phyloP scores from a whole-genome alignment of 2,329 filamentous ascomycete species.

The Colletotrichum tofieldiae region DNA sequence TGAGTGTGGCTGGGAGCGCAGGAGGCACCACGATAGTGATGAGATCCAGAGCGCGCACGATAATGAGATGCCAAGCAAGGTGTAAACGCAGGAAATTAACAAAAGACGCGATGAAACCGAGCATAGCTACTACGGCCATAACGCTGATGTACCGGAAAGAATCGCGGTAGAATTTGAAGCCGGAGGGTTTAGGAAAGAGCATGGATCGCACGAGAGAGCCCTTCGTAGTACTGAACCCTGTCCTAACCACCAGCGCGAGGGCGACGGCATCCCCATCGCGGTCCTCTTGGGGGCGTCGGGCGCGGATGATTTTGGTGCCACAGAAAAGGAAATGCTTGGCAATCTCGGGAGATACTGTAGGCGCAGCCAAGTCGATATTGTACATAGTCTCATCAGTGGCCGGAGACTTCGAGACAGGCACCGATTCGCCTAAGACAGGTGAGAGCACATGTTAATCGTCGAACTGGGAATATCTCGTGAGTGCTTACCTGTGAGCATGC shows the following conservation, averaged over 20 bases:
- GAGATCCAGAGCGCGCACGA: constrained; percentile 91
- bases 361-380: constrained; percentile 82
- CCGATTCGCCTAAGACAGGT: constrained; percentile 80
- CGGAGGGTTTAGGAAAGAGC: constrained; percentile 98
- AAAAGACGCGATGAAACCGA: constrained; percentile 93
- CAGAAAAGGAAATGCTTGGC: constrained; percentile 94
- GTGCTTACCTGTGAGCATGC: constrained; percentile 85
- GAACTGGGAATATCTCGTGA: not conserved
- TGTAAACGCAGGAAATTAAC: constrained; percentile 92
- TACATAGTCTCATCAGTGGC: constrained; percentile 85
- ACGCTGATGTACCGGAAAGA: constrained; percentile 98
- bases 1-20: constrained; percentile 92
- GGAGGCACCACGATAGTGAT: constrained; percentile 99
- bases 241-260: constrained; percentile 91
- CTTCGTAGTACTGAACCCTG: constrained; percentile 98
- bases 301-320: constrained; percentile 95
- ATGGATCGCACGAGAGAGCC: constrained; percentile 96
- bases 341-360: constrained; percentile 85
- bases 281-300: constrained; percentile 88
- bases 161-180: constrained; percentile 98
- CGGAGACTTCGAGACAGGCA: constrained; percentile 94
- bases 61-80: constrained; percentile 89
- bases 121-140: constrained; percentile 87
- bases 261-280: constrained; percentile 90
- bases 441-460: constrained; percentile 13